Evolutionary conservation across 73 alveolate species (phyloP), one percentile per base, ranked within the genome.

Genomic region (Effrenium voratum): DNA sequence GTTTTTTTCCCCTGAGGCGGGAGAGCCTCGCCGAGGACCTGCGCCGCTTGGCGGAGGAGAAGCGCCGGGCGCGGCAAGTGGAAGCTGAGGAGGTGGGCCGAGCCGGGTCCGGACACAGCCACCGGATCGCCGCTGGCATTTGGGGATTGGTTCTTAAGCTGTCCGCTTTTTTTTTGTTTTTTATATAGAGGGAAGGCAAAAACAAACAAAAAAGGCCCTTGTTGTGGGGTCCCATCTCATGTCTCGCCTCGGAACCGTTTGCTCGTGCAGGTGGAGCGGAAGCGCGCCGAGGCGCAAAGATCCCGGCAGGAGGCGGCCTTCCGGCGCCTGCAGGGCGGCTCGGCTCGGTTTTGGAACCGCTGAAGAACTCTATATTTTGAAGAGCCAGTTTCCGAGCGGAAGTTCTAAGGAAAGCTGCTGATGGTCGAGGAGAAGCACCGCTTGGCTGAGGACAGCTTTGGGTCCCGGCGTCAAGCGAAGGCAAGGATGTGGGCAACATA

Each of bases 231-330:
- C n/a, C n/a, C n/a, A n/a, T n/a, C n/a, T n/a, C n/a, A n/a, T n/a
- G n/a, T n/a, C n/a, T n/a, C n/a, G n/a, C n/a, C n/a, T n/a, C n/a
- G n/a, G n/a, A n/a, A n/a, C n/a, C n/a, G n/a, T n/a, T n/a, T n/a
- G n/a, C n/a, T n/a, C n/a, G n/a, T n/a, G n/a, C 95, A 87, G 95
- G 95, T 87, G 95, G 95, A 87, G 38, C 95, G 95, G 24, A 87
- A 87, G 85, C 95, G 95, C n/a, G 85, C 73, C 0, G 95, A 87
- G 19, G 95, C 95, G 19, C 95, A 87, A 41, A 60, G 43, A 38
- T 45, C 95, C 3, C 95, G 95, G 8, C 95, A 87, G 59, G 95
- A 87, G 95, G 95, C 68, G 59, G 90, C 90, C 46, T 79, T 66
- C 0, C 90, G 90, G 12, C 90, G 90, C 10, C 46, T 79, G 90